Evolutionary conservation across 2,329 filamentous ascomycete species (phyloP).

Genomic region (Scleromitrula shiraiana): DNA sequence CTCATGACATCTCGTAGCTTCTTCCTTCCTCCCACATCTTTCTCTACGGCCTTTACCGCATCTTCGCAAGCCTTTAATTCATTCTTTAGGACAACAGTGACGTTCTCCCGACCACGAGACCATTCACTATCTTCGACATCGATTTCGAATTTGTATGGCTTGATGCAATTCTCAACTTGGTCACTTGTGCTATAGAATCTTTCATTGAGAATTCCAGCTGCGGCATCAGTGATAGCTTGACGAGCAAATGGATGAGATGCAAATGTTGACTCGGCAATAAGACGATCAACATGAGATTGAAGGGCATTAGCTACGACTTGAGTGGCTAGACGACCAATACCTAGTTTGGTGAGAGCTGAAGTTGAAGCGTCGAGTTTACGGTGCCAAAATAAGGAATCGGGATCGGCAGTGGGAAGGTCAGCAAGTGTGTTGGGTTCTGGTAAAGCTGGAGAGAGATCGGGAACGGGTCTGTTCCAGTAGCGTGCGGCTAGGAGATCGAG

Average conservation of each 20-base stretch:
- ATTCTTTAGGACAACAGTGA: slow-evolving; percentile 70
- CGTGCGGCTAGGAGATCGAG: slow-evolving; percentile 85
- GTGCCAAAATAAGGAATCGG: slow-evolving; percentile 83
- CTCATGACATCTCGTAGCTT: slow-evolving; percentile 84
- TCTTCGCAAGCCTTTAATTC: slow-evolving; percentile 79
- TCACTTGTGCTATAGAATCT: slow-evolving; percentile 95
- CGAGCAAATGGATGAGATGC: slow-evolving; percentile 84
- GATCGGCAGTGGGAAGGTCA: slow-evolving; percentile 76
- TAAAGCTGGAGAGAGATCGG: slow-evolving; percentile 62
- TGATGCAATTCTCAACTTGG: slow-evolving; percentile 97
- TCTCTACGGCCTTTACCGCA: slow-evolving; percentile 69
- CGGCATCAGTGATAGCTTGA: slow-evolving; percentile 86
- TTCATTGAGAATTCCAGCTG: slow-evolving; percentile 83
- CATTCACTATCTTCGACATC: slow-evolving; percentile 90
- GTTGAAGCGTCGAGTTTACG: slow-evolving; percentile 89
- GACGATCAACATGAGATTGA: slow-evolving; percentile 70
- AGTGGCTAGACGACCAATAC: slow-evolving; percentile 85
- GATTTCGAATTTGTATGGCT: slow-evolving; percentile 97
- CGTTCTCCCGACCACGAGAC: slow-evolving; percentile 76
- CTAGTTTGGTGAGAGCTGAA: slow-evolving; percentile 84
- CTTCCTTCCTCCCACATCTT: slow-evolving; percentile 67
- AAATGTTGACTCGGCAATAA: slow-evolving; percentile 78
- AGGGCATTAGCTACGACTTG: slow-evolving; percentile 85
- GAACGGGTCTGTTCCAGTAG: slow-evolving; percentile 95
- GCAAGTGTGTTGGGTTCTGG: slow-evolving; percentile 64